These are phyloP conservation scores for Cercospora berteroae DNA, from an alignment of 2,329 filamentous ascomycete genomes.

Conservation along the genomic window DNA sequence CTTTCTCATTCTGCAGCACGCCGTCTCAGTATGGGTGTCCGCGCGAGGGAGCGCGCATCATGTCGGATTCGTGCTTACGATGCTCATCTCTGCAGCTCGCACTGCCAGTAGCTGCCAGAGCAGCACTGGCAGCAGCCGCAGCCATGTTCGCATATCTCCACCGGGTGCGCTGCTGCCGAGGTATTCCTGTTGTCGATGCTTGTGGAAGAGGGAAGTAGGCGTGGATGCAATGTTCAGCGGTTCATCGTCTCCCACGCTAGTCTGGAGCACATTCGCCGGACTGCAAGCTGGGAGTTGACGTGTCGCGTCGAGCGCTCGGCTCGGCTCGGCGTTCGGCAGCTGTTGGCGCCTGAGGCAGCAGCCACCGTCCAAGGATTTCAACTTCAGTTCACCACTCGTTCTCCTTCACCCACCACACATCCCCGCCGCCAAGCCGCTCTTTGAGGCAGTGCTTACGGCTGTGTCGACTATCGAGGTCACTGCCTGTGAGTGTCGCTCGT, in stretches of 20 bases:
- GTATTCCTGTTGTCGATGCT: background rate
- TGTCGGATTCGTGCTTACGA: slow-evolving; percentile 29
- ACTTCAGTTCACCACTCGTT: background rate
- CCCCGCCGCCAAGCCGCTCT: background rate
- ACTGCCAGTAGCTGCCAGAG: slow-evolving; percentile 31
- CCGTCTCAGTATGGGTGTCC: slow-evolving; percentile 14
- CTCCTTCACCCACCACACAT: background rate
- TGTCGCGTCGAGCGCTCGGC: background rate
- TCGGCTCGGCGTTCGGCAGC: background rate
- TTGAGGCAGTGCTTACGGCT: background rate
- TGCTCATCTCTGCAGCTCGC: slow-evolving; percentile 34
- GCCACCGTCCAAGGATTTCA: background rate
- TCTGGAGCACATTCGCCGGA: background rate
- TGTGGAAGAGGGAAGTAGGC: background rate
- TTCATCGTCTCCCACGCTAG: background rate
- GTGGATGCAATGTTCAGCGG: background rate
- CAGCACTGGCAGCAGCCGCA: slow-evolving; percentile 30
- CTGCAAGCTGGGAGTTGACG: background rate
- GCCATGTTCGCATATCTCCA: slow-evolving; percentile 33
- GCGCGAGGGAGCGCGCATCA: background rate
- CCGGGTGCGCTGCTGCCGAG: background rate
- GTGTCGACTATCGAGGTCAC: background rate
- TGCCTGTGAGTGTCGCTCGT: background rate
- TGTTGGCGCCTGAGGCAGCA: background rate
- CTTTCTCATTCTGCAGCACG: slow-evolving; percentile 65